These are phyloP conservation scores for Annona squamosa DNA, from an alignment of 164 flowering plant genomes.

Conservation along the genomic window DNA sequence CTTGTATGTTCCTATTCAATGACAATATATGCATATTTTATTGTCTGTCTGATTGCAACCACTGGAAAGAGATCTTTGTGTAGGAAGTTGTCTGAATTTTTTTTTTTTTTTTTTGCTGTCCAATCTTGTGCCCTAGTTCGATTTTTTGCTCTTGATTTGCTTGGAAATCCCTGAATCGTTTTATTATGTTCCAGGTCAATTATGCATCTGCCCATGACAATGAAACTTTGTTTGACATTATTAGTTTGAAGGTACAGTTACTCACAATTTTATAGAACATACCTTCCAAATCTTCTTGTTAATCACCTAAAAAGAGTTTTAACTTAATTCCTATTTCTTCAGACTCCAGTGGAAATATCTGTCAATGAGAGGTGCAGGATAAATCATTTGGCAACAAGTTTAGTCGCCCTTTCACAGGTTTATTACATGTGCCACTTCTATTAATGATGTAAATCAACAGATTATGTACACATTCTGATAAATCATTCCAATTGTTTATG, in stretches of 20 bases:
- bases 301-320: constrained; percentile 7
- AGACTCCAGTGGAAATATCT: constrained; percentile 65
- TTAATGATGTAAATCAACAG: background rate
- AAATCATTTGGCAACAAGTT: constrained; percentile 86
- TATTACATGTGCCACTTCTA: constrained; percentile 3
- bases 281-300: background rate
- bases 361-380: constrained; percentile 77
- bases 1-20: background rate
- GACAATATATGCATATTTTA: background rate
- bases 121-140: background rate
- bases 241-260: constrained; percentile 69
- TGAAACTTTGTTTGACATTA: constrained; percentile 82
- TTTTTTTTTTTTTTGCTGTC: background rate
- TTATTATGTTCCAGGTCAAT: constrained; percentile 45
- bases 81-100: background rate
- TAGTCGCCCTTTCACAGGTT: constrained; percentile 92
- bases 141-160: background rate
- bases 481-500: background rate
- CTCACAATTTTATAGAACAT: background rate
- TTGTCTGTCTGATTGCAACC: background rate
- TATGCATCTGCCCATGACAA: constrained; percentile 99
- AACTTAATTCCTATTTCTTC: constrained; percentile 11
- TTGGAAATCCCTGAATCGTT: constrained; percentile 1
- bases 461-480: background rate
- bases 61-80: background rate